A percentile compares a stretch with the other conserved stretches of the same genome.
Conservation (phyloP, 2,329 filamentous ascomycete genomes). For the Calonectria ilicicola region DNA sequence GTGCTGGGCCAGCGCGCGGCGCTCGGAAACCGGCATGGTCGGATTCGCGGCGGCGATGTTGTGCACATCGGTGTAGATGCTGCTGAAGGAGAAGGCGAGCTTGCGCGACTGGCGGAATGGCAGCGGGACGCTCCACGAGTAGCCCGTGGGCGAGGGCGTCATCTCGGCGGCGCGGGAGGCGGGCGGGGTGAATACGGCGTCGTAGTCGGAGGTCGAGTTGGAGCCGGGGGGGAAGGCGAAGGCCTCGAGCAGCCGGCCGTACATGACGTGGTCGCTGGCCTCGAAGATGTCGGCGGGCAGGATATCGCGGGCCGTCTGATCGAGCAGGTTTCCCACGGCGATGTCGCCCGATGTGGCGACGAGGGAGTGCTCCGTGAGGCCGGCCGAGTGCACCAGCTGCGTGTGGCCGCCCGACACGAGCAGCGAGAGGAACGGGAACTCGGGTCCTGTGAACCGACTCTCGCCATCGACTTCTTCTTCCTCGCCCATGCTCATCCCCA, state of each 20-base stretch:
- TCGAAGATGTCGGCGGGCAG: conserved; percentile 72
- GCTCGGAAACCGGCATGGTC: conserved; percentile 67
- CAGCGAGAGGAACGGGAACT: conserved; percentile 88
- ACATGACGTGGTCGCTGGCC: conserved; percentile 75
- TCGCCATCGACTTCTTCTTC: not conserved
- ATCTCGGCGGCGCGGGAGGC: conserved; percentile 69
- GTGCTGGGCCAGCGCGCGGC: conserved; percentile 76
- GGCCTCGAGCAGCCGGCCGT: conserved; percentile 81
- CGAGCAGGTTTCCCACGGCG: conserved; percentile 89
- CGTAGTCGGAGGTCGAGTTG: conserved; percentile 39
- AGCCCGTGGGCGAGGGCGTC: conserved; percentile 51
- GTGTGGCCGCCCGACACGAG: conserved; percentile 95
- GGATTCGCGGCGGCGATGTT: conserved; percentile 55
- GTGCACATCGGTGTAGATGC: conserved; percentile 68
- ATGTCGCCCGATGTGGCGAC: conserved; percentile 82
- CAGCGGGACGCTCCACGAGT: conserved; percentile 74
- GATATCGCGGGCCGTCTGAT: conserved; percentile 85
- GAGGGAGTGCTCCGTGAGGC: conserved; percentile 76
- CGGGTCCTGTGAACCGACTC: conserved; percentile 52
- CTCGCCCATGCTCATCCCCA: conserved; percentile 53
- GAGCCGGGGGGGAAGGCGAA: conserved; percentile 75
- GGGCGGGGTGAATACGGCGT: conserved; percentile 69
- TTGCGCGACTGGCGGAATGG: conserved; percentile 71
- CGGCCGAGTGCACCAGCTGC: conserved; percentile 80
- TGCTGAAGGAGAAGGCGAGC: conserved; percentile 80